A percentile compares a stretch with the other conserved stretches of the same genome.
Conservation (phyloP, 148 eudicot species). For the Fagopyrum tataricum region DNA sequence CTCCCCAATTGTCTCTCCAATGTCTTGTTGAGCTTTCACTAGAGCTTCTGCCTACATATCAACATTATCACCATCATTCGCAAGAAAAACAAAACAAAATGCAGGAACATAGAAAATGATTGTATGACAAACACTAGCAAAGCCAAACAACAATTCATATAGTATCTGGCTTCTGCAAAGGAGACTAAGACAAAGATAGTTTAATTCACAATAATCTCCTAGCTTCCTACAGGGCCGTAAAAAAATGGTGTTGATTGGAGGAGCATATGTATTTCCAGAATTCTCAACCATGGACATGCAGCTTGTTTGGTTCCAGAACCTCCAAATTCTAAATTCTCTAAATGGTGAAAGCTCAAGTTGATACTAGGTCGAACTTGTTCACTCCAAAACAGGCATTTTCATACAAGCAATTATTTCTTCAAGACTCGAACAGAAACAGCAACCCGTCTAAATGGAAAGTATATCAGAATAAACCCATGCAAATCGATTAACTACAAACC, state of each 20-base stretch:
- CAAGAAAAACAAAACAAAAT: background rate
- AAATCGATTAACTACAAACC: slow-evolving; percentile 21
- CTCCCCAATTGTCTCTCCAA: slow-evolving; percentile 16
- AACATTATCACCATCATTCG: background rate
- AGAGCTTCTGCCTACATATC: slow-evolving; percentile 15
- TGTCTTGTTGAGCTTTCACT: slow-evolving; percentile 16
- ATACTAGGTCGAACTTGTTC: background rate
- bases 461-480: background rate
- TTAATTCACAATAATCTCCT: background rate
- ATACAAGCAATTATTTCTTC: background rate
- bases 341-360: background rate
- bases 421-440: background rate
- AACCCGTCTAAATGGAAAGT: background rate
- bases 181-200: background rate
- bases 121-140: background rate
- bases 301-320: background rate
- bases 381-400: background rate
- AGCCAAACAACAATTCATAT: slow-evolving; percentile 13
- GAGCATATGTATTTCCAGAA: background rate
- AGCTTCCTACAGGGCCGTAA: background rate
- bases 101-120: background rate
- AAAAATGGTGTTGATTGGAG: background rate
- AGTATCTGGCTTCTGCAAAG: background rate
- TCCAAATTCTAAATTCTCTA: background rate
- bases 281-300: background rate